A percentile compares a stretch with the other conserved stretches of the same genome.
phyloP scores from a whole-genome alignment of 1,284 basidiomycete genomes.

The Ceratobasidium sp. region DNA sequence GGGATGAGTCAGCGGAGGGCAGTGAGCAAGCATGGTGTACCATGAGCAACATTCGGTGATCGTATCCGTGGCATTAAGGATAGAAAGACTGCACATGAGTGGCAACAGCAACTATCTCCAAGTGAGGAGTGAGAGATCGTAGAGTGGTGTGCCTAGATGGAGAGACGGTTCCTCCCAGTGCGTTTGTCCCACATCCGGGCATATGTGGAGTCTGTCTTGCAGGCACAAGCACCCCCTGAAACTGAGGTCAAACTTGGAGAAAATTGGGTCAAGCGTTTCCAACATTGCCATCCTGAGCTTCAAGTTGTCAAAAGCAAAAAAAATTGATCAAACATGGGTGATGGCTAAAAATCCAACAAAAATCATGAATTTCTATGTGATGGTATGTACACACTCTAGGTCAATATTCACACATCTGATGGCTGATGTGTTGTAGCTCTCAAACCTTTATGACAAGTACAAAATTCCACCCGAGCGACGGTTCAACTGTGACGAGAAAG shows the following conservation, averaged over 20 bases:
- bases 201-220: neutral
- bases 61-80: neutral
- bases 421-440: neutral
- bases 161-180: neutral
- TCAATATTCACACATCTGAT: too few relatives aligned
- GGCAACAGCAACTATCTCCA: neutral
- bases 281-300: neutral
- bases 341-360: neutral
- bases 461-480: conserved; percentile 10
- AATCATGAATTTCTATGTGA: neutral
- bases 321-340: neutral
- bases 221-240: neutral
- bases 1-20: neutral
- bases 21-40: neutral
- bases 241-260: neutral
- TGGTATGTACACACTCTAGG: too few relatives aligned
- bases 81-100: neutral
- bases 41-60: neutral
- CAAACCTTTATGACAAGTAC: neutral
- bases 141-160: neutral
- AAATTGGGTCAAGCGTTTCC: neutral
- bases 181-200: neutral
- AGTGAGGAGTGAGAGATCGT: neutral
- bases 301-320: neutral
- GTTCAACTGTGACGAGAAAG: conserved; percentile 36